These are phyloP conservation scores for Penicillium expansum DNA, from an alignment of 2,329 filamentous ascomycete species.

Conservation along the genomic window DNA sequence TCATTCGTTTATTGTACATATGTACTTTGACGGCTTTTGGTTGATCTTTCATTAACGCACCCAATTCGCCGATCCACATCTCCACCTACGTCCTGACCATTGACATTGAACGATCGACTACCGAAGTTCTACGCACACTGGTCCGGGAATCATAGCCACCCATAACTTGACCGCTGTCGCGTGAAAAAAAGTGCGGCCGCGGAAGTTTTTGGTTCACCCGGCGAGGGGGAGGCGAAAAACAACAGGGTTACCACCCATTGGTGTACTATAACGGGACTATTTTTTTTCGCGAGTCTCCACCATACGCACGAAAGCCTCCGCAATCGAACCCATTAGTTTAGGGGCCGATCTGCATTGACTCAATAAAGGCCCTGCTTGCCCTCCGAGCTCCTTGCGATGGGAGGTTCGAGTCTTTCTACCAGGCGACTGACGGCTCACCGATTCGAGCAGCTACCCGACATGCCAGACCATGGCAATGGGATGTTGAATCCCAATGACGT, in stretches of 20 bases:
- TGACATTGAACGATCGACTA: constrained; percentile 5
- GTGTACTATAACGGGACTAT: background rate
- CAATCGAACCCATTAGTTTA: background rate
- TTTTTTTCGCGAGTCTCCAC: constrained; percentile 10
- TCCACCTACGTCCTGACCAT: constrained; percentile 6
- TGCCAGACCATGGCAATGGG: constrained; percentile 40
- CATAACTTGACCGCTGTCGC: background rate
- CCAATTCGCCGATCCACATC: constrained; percentile 10
- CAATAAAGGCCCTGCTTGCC: constrained; percentile 8
- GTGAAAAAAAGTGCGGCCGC: too few species aligned
- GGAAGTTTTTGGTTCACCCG: background rate
- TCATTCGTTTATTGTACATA: constrained; percentile 3
- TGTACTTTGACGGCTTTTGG: background rate
- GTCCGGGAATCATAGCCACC: background rate
- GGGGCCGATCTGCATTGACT: background rate
- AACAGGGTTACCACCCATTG: background rate
- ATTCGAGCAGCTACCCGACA: constrained; percentile 44
- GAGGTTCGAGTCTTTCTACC: constrained; percentile 35
- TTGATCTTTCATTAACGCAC: background rate
- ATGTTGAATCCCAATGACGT: constrained; percentile 48
- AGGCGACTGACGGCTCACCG: constrained; percentile 47
- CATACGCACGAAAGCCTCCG: background rate
- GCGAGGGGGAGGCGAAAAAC: constrained; percentile 5
- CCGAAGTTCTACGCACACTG: background rate
- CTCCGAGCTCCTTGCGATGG: constrained; percentile 27